Conservation (phyloP, 106 monocot species). For the Alisma plantagoaquatica region DNA sequence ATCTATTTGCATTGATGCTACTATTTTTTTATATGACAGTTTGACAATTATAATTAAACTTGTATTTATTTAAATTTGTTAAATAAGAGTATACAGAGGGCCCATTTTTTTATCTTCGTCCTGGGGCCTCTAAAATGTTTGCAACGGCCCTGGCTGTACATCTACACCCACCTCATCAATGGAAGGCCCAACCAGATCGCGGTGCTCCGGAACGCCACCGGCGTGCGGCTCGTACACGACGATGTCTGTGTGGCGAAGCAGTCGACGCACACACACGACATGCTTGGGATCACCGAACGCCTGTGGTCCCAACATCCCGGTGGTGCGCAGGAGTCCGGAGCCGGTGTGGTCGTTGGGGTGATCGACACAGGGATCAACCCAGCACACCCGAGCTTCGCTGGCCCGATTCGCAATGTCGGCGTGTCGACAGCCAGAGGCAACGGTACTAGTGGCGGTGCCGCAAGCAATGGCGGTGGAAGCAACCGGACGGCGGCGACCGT, state of each 20-base stretch:
- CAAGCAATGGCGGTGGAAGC: no score
- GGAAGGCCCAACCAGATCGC: constrained; percentile 17
- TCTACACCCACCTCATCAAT: constrained; percentile 22
- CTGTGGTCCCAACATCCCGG: constrained; percentile 63
- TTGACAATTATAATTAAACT: no score
- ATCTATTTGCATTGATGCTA: no score
- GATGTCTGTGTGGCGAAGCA: constrained; percentile 49
- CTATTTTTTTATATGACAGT: no score
- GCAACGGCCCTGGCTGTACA: no score
- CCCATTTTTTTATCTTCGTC: no score
- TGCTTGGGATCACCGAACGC: constrained; percentile 28
- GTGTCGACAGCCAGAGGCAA: no score
- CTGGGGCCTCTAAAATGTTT: no score
- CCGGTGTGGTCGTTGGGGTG: constrained; percentile 64
- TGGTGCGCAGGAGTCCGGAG: constrained; percentile 40
- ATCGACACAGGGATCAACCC: constrained; percentile 80
- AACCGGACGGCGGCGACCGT: constrained; percentile 5
- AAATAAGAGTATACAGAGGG: no score
- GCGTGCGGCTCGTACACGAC: constrained; percentile 44
- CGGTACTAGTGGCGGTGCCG: no score
- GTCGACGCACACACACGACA: constrained; percentile 64
- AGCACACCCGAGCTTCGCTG: constrained; percentile 58
- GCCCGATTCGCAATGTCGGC: no score
- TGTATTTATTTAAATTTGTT: no score
- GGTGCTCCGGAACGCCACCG: constrained; percentile 29